Evolutionary conservation across 129 eudicot genomes (phyloP), one percentile per base, ranked within the genome.

Genomic region (Chrysanthemum makinoi): DNA sequence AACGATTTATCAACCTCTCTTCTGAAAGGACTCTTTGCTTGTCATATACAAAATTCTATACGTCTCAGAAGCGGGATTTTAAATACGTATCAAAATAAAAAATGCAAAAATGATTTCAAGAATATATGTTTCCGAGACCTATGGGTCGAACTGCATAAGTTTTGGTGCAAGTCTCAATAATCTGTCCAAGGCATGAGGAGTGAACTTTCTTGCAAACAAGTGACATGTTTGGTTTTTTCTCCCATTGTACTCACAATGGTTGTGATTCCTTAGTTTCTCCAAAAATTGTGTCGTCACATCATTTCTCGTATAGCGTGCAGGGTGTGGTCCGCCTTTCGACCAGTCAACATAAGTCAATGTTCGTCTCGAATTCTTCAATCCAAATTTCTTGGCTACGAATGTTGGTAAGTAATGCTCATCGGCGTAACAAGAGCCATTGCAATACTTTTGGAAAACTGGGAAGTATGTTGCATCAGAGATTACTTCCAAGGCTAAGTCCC

Each of bases 331-430:
- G 0, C 96, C 95, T 74, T 69, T 82, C 10, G 92, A 75, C 96
- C 98, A 89, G 58, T 93, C 96, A 15, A 85, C 98, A 61, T 73
- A 93, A 55, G 96, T 93, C 83, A 89, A 80, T 1, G 87, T 87
- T 69, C 96, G 72, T 58, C 65, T 75, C 0, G 96, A 82, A 47
- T 87, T 93, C 80, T 33, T 81, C 57, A n/a, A 72, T 59, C 74
- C 78, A 19, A 70, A 82, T 30, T 82, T 85, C 79, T 81, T 76
- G 80, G 75, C 66, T 65, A 87, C 77, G 24, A 87, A 74, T 49
- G 96, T 93, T 3, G 98, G 92, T 69, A 93, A 74, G 81, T 93
- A 93, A 30, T 93, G 98, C 58, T 93, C 96, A 22, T 93, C 98
- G 0, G 96, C 85, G 52, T 85, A 93, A 57, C 98, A 89, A 0